Evolutionary conservation across 208 protist genomes (phyloP).

Genomic region (Trypanosoma mega): DNA sequence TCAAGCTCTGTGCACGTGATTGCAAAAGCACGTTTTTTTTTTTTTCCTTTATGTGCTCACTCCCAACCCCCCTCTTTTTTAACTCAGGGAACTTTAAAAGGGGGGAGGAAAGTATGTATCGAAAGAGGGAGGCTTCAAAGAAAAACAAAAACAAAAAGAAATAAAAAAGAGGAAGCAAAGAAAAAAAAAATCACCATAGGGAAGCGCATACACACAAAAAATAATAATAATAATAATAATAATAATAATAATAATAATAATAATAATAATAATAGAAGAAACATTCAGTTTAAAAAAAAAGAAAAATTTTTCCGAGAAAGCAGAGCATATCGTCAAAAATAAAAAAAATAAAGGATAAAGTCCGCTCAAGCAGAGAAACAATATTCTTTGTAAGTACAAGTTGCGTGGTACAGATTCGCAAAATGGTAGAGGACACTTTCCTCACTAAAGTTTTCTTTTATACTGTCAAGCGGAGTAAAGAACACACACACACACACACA

Average conservation of each 20-base stretch:
- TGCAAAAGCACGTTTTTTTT: too few relatives aligned
- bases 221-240: neutral
- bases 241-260: conserved; percentile 1
- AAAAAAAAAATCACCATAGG: neutral
- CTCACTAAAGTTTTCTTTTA: too few relatives aligned
- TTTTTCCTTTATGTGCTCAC: too few relatives aligned
- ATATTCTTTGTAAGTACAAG: conserved; percentile 1
- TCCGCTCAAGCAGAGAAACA: neutral
- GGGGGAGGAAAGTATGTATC: too few relatives aligned
- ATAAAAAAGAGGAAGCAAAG: too few relatives aligned
- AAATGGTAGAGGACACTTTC: too few relatives aligned
- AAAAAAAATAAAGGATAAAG: neutral
- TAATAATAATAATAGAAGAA: conserved; percentile 1
- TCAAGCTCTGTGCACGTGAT: too few relatives aligned
- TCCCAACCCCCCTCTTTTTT: too few relatives aligned
- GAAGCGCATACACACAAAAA: neutral
- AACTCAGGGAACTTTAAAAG: too few relatives aligned
- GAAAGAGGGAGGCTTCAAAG: too few relatives aligned
- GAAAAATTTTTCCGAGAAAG: conserved; percentile 1
- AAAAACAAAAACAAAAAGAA: too few relatives aligned
- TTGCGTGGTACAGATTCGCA: neutral
- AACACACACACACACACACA: neutral
- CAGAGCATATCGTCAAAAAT: neutral
- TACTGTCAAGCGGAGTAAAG: too few relatives aligned
- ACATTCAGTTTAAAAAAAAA: neutral